Conservation (phyloP, 768 basidiomycete species). For the Kwoniella heveanensis region DNA sequence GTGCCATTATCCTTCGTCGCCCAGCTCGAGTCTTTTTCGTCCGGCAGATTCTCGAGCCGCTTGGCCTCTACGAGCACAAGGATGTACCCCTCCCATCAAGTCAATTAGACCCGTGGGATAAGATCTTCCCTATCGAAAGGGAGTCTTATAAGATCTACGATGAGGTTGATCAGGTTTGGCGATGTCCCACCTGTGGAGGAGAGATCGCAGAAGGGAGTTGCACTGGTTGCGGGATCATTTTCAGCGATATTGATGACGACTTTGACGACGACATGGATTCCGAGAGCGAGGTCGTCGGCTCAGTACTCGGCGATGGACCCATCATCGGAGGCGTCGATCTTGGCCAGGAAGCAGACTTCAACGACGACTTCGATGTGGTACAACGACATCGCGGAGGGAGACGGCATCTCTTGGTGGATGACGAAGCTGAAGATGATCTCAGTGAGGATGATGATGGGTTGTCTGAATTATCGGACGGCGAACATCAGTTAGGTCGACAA, state of each 20-base stretch:
- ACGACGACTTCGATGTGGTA: background rate
- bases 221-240: constrained; percentile 30
- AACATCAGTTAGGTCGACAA: background rate
- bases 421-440: background rate
- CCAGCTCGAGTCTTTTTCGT: constrained; percentile 40
- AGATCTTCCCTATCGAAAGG: constrained; percentile 36
- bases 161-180: constrained; percentile 22
- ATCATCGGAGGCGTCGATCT: constrained; percentile 1
- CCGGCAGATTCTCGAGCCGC: constrained; percentile 36
- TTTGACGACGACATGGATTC: constrained; percentile 16
- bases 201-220: constrained; percentile 35
- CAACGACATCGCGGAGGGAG: background rate
- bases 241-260: constrained; percentile 33
- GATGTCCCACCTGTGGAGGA: constrained; percentile 39
- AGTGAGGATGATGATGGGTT: background rate
- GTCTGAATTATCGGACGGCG: background rate
- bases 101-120: constrained; percentile 38
- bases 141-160: constrained; percentile 36
- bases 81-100: constrained; percentile 21
- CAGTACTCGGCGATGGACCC: constrained; percentile 2
- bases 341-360: background rate
- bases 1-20: constrained; percentile 33
- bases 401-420: background rate
- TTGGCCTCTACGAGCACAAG: constrained; percentile 29
- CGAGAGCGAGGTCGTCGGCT: constrained; percentile 6